Evolutionary conservation across 2,329 filamentous ascomycete genomes (phyloP).

Genomic region (Botryotinia globosa): DNA sequence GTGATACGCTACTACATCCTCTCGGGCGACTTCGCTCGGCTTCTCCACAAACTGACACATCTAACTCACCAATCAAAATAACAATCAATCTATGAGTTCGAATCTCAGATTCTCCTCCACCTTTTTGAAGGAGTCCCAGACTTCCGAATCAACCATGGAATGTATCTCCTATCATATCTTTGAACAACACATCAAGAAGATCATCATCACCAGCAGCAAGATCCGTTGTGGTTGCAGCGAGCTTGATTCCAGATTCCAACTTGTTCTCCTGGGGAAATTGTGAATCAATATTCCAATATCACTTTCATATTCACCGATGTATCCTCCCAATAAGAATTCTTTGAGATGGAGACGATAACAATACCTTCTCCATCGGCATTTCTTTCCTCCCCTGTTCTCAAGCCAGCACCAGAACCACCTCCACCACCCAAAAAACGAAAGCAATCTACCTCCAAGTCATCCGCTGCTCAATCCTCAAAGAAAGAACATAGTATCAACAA

Average conservation of each 20-base stretch:
- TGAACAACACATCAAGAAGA: constrained; percentile 21
- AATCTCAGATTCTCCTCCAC: constrained; percentile 18
- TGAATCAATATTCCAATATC: constrained; percentile 7
- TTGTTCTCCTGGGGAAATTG: background rate
- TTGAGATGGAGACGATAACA: constrained; percentile 55
- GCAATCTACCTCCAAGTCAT: constrained; percentile 28
- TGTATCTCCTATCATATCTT: constrained; percentile 6
- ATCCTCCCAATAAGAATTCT: constrained; percentile 24
- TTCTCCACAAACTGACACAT: constrained; percentile 21
- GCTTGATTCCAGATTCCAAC: constrained; percentile 2
- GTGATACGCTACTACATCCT: background rate
- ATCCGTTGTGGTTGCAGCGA: background rate
- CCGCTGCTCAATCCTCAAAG: constrained; percentile 29
- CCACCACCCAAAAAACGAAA: constrained; percentile 30
- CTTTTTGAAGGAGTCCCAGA: constrained; percentile 1
- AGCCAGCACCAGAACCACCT: constrained; percentile 35
- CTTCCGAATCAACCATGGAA: constrained; percentile 10
- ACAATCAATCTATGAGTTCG: constrained; percentile 1
- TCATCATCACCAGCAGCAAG: constrained; percentile 1
- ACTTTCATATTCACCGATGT: constrained; percentile 26
- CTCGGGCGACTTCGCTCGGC: constrained; percentile 6
- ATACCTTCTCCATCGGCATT: constrained; percentile 59
- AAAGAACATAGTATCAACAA: constrained; percentile 48
- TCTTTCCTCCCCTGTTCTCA: constrained; percentile 42
- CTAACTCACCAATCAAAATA: constrained; percentile 14